Evolutionary conservation across 768 basidiomycete genomes (phyloP), one percentile per base, ranked within the genome.

Genomic region (Calocera viscosa): DNA sequence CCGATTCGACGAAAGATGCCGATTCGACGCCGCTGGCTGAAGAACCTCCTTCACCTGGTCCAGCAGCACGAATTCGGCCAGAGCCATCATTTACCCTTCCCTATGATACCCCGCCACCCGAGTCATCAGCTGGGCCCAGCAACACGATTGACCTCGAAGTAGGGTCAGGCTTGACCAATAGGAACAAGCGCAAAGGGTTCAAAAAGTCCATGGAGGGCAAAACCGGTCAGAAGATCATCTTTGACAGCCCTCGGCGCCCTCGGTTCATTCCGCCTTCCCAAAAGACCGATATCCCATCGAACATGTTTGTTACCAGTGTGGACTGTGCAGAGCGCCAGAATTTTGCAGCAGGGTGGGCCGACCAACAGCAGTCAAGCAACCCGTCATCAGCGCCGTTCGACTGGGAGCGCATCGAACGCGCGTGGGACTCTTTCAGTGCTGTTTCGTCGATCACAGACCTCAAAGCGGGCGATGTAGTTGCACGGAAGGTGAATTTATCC

Each of bases 101-200:
- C 30, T n/a, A 10, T n/a, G 34, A 19, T 32, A 65, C n/a, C 16
- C 66, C 30, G 30, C 47, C 24, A 10, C 40, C 17, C 33, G 47
- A 66, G 26, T n/a, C 64, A 38, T 34, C 65, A 22, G 22, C 68
- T 2, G 34, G 34, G 22, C 35, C 65, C 30, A 60, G 65, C 28
- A 49, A 28, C 10, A 64, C 26, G 11, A 49, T 30, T 19, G 34
- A 53, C 78, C 74, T 34, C 26, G 66, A 74, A 64, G 82, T 74
- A 69, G 76, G 84, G 82, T 77, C 82, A 43, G 83, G 83, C 0
- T 75, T 89, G 24, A 79, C 82, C 49, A 90, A 88, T 73, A 89
- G 88, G 75, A 90, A 89, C 75, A 90, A 90, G 74, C 83, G 82
- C 49, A 86, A 83, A 67, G 84, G 84, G 22, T 89, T 86, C 75